Evolutionary conservation across 2,329 filamentous ascomycete genomes (phyloP), one percentile per base, ranked within the genome.

Genomic region (Tothia fuscella): DNA sequence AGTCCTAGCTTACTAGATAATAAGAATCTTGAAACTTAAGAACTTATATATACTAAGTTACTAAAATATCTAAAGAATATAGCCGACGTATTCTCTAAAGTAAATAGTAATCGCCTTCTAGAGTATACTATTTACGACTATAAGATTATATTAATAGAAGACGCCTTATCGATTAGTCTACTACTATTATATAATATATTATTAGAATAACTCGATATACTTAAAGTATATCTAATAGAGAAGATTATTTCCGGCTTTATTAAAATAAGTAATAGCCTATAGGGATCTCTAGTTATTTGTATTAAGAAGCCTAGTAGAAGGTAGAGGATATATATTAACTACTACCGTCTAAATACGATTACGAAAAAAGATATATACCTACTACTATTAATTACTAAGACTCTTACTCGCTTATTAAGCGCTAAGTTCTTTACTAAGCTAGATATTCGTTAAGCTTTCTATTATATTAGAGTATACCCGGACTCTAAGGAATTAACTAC

Each of bases 321-420:
- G 6, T 39, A 58, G 5, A 43, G 47, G 14, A 40, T 64, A 28
- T 63, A 48, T 48, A 48, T 63, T 4, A 50, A 65, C 43, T 66
- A 63, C 46, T 31, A 49, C 38, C 44, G 25, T 1, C 47, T 65
- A 1, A 65, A 65, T 37, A 43, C 46, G 1, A 46, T 61, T 14
- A 62, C 51, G 3, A 51, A 51, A 13, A 60, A 62, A 46, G 50
- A 63, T 43, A 37, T 48, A 1, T 59, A 58, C 44, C 46, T 48
- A 2, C 38, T 61, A 17, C 56, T 48, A 0, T 41, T 60, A 3
- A 58, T 64, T 26, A 42, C 41, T 12, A 52, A 65, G 38, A 55
- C 53, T 1, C 42, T 56, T 22, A 38, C 51, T 20, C 16, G 43
- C 1, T 26, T 65, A 10, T 20, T 31, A 2, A 40, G 45, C 24